Base-by-base conservation (phyloP, 2,329 filamentous ascomycete genomes). In the Diaporthe citrichinensis region DNA sequence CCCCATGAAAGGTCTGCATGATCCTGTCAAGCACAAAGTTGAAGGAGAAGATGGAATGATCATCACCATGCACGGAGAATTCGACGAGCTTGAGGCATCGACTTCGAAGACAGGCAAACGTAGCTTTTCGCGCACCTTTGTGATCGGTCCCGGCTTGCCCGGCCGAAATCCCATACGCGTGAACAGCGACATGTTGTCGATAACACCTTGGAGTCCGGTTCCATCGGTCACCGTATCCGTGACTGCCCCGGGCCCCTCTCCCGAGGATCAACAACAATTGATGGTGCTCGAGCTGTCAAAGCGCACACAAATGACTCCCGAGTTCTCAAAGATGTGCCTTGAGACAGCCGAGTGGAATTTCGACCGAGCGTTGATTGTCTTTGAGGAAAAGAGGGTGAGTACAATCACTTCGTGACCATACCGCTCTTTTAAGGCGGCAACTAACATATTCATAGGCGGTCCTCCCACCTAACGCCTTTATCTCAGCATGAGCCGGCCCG, bases 321-420 rank as follows among this genome's bases (percentile, higher is more conserved):
- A 94, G 75, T 98, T 94, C 82, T 94, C 95, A 1, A 90, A 93
- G 79, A 90, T 97, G 87, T 98, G 96, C 80, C 88, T 98, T 23
- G 89, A 91, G 3, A 92, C 95, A 76, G 94, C 93, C 74, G 90
- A 89, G 51, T 98, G 95, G 95, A 91, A 97, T 82, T 91, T 96
- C 67, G 90, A 94, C 51, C 90, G 90, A 78, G 96, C 96, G 2
- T 85, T 96, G 78, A 86, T 89, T 72, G 91, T 94, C 44, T 98
- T 98, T 81, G 90, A 93, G 77, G 90, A 93, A 78, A 92, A 94
- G 74, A 95, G 93, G 88, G 94, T 94, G 86, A 82, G 87, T 57
- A 62, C 14, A 28, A 34, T 36, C 76, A 76, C 1, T 61, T 15
- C 4, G 74, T 77, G 41, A 65, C 34, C 25, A 25, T 28, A 20